These are phyloP conservation scores for Candida sp. DNA, from an alignment of 1,139 yeast genomes.

Conservation along the genomic window DNA sequence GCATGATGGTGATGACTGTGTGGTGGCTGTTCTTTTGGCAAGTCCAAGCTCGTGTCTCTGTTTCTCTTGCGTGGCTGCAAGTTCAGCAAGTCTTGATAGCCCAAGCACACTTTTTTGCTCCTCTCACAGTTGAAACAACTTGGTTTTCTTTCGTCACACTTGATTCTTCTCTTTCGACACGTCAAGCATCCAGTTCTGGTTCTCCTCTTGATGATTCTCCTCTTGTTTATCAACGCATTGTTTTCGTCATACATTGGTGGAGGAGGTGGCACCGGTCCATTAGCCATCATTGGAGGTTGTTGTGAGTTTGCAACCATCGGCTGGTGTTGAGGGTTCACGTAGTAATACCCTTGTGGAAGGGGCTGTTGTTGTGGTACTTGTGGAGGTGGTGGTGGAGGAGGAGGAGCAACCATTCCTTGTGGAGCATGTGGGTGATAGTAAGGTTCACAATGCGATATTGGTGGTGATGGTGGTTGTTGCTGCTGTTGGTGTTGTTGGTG, in stretches of 20 bases:
- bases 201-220: slow-evolving; percentile 51
- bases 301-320: slow-evolving; percentile 1
- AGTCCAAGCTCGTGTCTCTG: slow-evolving; percentile 16
- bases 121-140: slow-evolving; percentile 76
- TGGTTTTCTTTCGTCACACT: slow-evolving; percentile 80
- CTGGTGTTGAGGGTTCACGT: slow-evolving; percentile 8
- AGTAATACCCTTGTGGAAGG: slow-evolving; percentile 11
- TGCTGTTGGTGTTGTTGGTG: neutral
- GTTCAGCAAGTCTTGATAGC: slow-evolving; percentile 49
- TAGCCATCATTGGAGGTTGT: slow-evolving; percentile 4
- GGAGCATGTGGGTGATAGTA: neutral
- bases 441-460: neutral
- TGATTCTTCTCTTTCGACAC: slow-evolving; percentile 71
- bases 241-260: slow-evolving; percentile 28
- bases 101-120: slow-evolving; percentile 69
- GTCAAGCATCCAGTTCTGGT: slow-evolving; percentile 81
- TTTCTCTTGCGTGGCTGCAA: slow-evolving; percentile 13
- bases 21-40: slow-evolving; percentile 7
- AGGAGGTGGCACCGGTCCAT: slow-evolving; percentile 10
- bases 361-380: neutral
- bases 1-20: neutral
- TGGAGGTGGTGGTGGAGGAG: neutral
- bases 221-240: slow-evolving; percentile 39
- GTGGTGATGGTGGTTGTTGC: neutral
- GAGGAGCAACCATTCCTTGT: neutral